phyloP scores from a whole-genome alignment of 2,329 filamentous ascomycete species.

The Aspergillus neoniger region DNA sequence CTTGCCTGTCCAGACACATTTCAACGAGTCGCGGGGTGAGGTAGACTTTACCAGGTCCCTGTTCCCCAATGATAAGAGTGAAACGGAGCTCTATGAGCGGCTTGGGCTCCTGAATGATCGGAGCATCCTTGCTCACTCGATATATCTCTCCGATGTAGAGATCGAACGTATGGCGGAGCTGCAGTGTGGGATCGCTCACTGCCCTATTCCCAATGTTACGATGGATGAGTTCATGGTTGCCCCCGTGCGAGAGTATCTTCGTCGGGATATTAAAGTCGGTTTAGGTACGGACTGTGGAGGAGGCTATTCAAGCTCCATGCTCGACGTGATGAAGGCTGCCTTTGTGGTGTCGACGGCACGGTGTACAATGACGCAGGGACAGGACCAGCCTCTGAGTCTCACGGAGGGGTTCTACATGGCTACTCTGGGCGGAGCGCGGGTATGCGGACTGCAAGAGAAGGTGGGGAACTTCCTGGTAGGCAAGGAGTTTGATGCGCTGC shows the following conservation, averaged over 20 bases:
- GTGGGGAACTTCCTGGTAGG: constrained; percentile 61
- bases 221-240: constrained; percentile 61
- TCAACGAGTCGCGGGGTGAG: constrained; percentile 66
- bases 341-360: constrained; percentile 52
- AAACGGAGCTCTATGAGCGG: constrained; percentile 61
- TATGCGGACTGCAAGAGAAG: constrained; percentile 56
- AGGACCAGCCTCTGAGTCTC: constrained; percentile 51
- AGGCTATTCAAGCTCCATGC: constrained; percentile 62
- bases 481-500: constrained; percentile 64
- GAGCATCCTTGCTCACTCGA: constrained; percentile 68
- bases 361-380: constrained; percentile 34
- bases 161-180: constrained; percentile 34
- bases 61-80: constrained; percentile 59
- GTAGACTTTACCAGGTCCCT: constrained; percentile 56
- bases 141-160: constrained; percentile 61
- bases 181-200: constrained; percentile 64
- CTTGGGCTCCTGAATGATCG: constrained; percentile 57
- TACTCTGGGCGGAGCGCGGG: constrained; percentile 62
- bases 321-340: constrained; percentile 49
- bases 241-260: constrained; percentile 59
- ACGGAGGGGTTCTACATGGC: constrained; percentile 61
- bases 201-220: constrained; percentile 65
- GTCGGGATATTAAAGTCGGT: constrained; percentile 63
- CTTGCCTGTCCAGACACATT: constrained; percentile 66
- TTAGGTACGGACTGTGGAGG: constrained; percentile 67